Base-by-base conservation (phyloP, 2,329 filamentous ascomycete genomes). In the Shiraia bambusicola region DNA sequence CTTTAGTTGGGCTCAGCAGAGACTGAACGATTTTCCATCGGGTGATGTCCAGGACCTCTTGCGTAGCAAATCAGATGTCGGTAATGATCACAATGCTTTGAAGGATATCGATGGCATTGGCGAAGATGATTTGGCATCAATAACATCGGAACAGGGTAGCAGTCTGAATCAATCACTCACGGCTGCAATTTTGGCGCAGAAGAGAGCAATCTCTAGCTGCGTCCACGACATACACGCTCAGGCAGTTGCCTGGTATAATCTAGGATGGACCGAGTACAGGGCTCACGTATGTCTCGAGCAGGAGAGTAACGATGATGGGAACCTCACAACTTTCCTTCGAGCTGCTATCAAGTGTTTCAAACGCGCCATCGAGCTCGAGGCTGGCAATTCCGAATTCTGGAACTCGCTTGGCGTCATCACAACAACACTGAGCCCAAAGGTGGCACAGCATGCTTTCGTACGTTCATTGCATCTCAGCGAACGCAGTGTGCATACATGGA, bases 361-460 rank as follows among this genome's bases (percentile, higher is more conserved):
- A 72, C 80, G 88, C 31, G 88, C 93, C 1, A 98, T 98, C 52
- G 93, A 97, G 69, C 77, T 96, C 1, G 94, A 98, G 68, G 87
- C 91, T 6, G 88, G 90, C 37, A 98, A 97, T 62, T 76, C 88
- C 0, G 92, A 97, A 54, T 97, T 97, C 67, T 98, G 93, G 93
- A 97, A 97, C 62, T 86, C 93, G 0, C 77, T 98, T 2, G 93
- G 92, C 35, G 88, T 97, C 3, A 89, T 88, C 17, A 96, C 93
- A 2, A 91, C 88, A 49, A 82, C 82, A 32, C 78, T 96, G 53
- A 96, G 88, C 60, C 86, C 91, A 0, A 83, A 86, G 42, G 88
- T 98, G 2, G 84, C 93, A 0, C 93, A 98, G 66, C 94, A 98
- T 66, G 83, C 93, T 0, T 92, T 98, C 57, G 86, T 95, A 10